Evolutionary conservation across 768 basidiomycete genomes (phyloP), one percentile per base, ranked within the genome.

Genomic region (Trametes cingulata): DNA sequence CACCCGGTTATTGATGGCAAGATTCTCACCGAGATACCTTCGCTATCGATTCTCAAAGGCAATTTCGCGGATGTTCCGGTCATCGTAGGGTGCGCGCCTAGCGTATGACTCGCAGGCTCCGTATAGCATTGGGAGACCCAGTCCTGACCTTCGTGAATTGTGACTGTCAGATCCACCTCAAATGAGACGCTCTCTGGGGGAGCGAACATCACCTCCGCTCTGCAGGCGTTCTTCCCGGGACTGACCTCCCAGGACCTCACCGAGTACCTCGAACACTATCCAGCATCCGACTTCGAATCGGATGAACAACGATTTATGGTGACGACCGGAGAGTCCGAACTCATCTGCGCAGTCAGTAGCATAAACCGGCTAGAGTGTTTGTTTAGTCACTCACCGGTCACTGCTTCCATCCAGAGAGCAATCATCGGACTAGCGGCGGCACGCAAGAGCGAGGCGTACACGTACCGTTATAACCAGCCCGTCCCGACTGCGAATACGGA

Each of bases 381-480:
- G 35, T 22, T 20, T 36, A 1, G 17, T n/a, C 33, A 24, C 14
- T 53, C 41, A 56, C 15, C n/a, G 29, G 0, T 27, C 33, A 33
- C 14, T 41, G n/a, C 29, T 33, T 33, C 41, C 14, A 2, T 6
- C 9, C 40, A 52, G 50, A 41, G 25, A 82, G 81, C 74, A 19
- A 79, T 83, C 46, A 73, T 85, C 66, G 83, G 77, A 0, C 73
- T 65, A 2, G 73, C 77, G 4, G 79, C 76, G 13, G 72, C 78
- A 1, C 56, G 70, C 43, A 52, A 48, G 20, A 71, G 66, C 15
- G 71, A 72, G 15, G 70, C 80, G 2, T 86, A 77, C 77, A 82
- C 81, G 13, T 86, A 85, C 64, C 77, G 84, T 25, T 86, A 85
- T 69, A 85, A 86, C 68, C 82, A 85, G 59, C 72, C 75, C 4